Percentiles rank a stretch among this genome's conserved stretches.
Evolutionary conservation across 208 protist species (phyloP).

Genomic region (Leishmania aethiopica): DNA sequence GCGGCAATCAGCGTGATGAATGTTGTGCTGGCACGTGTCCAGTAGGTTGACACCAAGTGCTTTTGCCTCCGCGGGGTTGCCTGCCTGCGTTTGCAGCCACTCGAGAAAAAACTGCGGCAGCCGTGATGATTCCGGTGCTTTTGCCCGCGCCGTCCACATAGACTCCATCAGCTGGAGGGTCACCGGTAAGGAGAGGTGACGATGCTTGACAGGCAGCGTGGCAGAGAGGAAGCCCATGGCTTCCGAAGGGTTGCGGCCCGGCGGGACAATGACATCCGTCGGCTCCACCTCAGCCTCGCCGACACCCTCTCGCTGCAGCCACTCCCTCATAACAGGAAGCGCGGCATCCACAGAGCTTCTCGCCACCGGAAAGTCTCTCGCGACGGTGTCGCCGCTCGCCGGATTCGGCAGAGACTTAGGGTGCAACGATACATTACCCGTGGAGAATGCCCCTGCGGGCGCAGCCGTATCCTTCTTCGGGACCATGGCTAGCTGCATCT

Average conservation of each 20-base stretch:
- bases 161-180: constrained; percentile 48
- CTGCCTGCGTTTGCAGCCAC: constrained; percentile 70
- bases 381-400: not conserved
- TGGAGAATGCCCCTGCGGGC: not conserved
- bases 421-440: not conserved
- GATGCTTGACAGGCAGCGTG: constrained; percentile 61
- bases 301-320: constrained; percentile 72
- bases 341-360: not conserved
- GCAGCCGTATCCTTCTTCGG: not conserved
- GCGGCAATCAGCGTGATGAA: constrained; percentile 72
- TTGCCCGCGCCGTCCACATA: constrained; percentile 63
- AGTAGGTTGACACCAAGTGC: constrained; percentile 78
- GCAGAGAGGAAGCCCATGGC: constrained; percentile 64
- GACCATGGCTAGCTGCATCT: constrained; percentile 24
- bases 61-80: constrained; percentile 34
- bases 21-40: constrained; percentile 59
- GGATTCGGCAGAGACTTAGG: not conserved
- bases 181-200: constrained; percentile 48
- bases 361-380: not conserved
- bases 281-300: constrained; percentile 63
- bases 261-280: constrained; percentile 56
- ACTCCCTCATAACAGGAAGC: constrained; percentile 59
- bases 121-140: constrained; percentile 20
- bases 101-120: constrained; percentile 56
- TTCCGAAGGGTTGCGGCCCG: constrained; percentile 52